A percentile compares a stretch with the other conserved stretches of the same genome.
These are phyloP conservation scores for Beauveria brongniartii DNA, from an alignment of 2,329 filamentous ascomycete genomes.

Conservation along the genomic window DNA sequence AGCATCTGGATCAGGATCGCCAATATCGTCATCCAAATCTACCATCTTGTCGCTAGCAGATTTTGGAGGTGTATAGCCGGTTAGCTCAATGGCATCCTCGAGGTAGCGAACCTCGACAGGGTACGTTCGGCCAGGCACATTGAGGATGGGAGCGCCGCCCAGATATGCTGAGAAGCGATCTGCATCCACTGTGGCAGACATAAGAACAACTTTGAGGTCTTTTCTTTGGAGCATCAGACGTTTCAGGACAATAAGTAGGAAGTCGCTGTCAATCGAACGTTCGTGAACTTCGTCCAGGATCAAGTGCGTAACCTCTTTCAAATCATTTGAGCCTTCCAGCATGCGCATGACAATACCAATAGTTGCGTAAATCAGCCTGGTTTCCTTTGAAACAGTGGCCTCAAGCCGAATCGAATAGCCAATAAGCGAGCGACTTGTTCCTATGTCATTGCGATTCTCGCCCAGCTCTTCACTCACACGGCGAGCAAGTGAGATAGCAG, in stretches of 20 bases:
- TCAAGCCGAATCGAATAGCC: conserved; percentile 94
- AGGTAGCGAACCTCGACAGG: conserved; percentile 82
- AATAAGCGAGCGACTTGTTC: conserved; percentile 74
- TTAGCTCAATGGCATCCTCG: conserved; percentile 86
- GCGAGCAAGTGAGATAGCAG: conserved; percentile 85
- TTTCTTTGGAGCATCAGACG: conserved; percentile 68
- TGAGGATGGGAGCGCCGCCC: conserved; percentile 74
- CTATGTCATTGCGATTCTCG: conserved; percentile 72
- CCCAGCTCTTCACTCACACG: conserved; percentile 93
- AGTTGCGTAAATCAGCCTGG: conserved; percentile 81
- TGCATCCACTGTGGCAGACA: conserved; percentile 96
- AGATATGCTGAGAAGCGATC: conserved; percentile 86
- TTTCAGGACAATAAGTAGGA: conserved; percentile 84
- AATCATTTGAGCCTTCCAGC: conserved; percentile 80
- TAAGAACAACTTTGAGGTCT: conserved; percentile 85
- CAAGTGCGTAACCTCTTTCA: conserved; percentile 85
- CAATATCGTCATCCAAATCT: conserved; percentile 55
- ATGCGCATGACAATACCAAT: conserved; percentile 94
- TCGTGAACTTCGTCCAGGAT: conserved; percentile 98
- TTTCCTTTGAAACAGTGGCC: conserved; percentile 73
- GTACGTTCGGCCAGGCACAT: conserved; percentile 87
- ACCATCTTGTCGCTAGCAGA: conserved; percentile 43
- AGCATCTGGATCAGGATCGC: conserved; percentile 36
- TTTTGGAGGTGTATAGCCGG: conserved; percentile 55
- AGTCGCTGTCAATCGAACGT: conserved; percentile 92